Base-by-base conservation (phyloP, 2,329 filamentous ascomycete genomes). In the Botryotinia convoluta region DNA sequence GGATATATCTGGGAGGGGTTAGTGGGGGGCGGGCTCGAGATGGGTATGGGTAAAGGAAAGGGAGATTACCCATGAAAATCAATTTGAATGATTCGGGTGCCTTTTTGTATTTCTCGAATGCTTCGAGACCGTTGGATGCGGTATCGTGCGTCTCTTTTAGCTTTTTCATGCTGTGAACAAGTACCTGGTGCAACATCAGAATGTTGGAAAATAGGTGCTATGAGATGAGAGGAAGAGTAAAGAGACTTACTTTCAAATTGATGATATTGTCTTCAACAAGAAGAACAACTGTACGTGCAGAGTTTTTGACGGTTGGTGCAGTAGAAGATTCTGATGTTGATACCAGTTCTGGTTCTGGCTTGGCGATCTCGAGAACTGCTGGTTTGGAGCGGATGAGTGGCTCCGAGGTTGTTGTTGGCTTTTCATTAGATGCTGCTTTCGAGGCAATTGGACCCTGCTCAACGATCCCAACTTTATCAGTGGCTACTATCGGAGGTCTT, bases 81-180 rank as follows among this genome's bases (percentile, higher is more conserved):
- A 80, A 51, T 62, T 81, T 79, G 60, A 76, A 69, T 14, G 54
- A 44, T 37, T 42, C n/a, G 1, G 75, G 74, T 8, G 68, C 67
- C 16, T 72, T 72, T 67, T 76, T 71, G 29, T 76, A 78, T 54
- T 77, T 77, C 14, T 85, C 78, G 3, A 87, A 80, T 9, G 86
- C 86, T 78, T 86, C 82, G 1, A 83, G 79, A 8, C 86, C 86
- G 74, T 87, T 83, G 8, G 74, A 77, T 7, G 85, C 85, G 1
- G 79, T 78, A 32, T 80, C 79, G 18, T 81, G 80, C 29, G 79
- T 76, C 32, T 75, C 57, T 16, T 76, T 73, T 26, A 76, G 61
- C 29, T 75, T 74, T 44, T 75, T 76, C 77, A 80, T 79, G 29
- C 75, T 75, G 18, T 77, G 74, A 18, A 73, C 71, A 3, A 80